phyloP scores from a whole-genome alignment of 345 rosid genomes.

The Jatropha curcas region DNA sequence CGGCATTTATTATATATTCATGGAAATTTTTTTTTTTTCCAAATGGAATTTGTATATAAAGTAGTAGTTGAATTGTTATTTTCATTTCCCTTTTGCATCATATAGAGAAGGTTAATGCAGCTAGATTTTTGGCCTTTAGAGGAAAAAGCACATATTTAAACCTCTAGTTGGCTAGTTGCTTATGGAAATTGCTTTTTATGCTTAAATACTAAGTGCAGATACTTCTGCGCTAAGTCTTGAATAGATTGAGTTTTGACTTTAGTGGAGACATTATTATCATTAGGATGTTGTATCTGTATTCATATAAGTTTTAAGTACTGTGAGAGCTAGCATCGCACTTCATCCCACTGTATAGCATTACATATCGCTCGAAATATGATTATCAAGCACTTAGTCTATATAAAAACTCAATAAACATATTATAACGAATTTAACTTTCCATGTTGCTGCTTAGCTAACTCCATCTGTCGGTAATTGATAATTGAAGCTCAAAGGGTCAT shows the following conservation, averaged over 20 bases:
- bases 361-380: too few species aligned
- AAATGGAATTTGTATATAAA: too few species aligned
- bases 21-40: too few species aligned
- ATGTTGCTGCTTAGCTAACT: too few species aligned
- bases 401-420: too few species aligned
- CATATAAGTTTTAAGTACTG: not conserved
- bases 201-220: not conserved
- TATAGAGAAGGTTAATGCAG: not conserved
- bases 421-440: too few species aligned
- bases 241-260: not conserved
- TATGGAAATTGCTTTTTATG: not conserved
- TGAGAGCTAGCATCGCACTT: not conserved
- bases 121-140: not conserved
- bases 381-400: too few species aligned
- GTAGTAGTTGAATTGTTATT: not conserved
- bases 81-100: not conserved
- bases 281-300: not conserved
- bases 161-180: conserved; percentile 5
- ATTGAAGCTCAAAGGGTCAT: too few species aligned
- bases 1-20: too few species aligned
- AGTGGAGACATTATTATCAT: not conserved
- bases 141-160: not conserved
- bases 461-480: too few species aligned
- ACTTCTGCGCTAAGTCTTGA: not conserved
- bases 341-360: too few species aligned